Evolutionary conservation across 768 basidiomycete genomes (phyloP), one percentile per base, ranked within the genome.

Genomic region (Lentinula detonsa): DNA sequence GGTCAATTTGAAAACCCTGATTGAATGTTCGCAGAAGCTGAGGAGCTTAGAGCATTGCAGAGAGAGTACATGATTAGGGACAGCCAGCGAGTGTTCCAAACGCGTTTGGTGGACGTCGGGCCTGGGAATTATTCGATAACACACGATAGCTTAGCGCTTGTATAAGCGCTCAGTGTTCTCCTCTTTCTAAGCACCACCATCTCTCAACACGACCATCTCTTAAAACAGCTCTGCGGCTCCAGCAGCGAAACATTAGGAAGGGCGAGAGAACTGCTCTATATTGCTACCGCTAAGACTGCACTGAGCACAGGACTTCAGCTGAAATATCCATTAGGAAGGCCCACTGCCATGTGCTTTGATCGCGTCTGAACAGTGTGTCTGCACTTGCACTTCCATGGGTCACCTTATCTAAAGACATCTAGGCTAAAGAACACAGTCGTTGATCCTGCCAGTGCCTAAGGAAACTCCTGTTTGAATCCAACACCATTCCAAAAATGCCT

Each of bases 271-370:
- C 64, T 83, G 5, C 57, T 80, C 2, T 71, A 74, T 11, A 61
- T 70, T 2, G 79, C 77, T 1, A 70, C 73, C 49, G 65, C 73
- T 4, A 79, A 73, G 63, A 84, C 82, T 13, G 74, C 69, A 1
- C 76, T 73, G 15, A 81, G 83, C n/a, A 80, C 82, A 7, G 84
- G 84, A 5, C 74, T 74, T 57, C 73, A 78, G 18, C 62, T 83
- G 3, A 74, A 76, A 3, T 62, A 75, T 21, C 71, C 67, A 2
- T 70, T 70, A 3, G 83, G 78, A 21, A 60, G 83, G 34, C 74
- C 80, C 16, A 80, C 83, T 5, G 77, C 82, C 34, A 21, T 84
- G 81, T 63, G 78, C 81, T 31, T 74, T 75, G 57, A 67, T 85
- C 51, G 81, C 83, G 23, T 83, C 81, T 6, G 71, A 77, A 69